phyloP scores from a whole-genome alignment of 2,329 filamentous ascomycete species.

The Juglanconis oblonga region DNA sequence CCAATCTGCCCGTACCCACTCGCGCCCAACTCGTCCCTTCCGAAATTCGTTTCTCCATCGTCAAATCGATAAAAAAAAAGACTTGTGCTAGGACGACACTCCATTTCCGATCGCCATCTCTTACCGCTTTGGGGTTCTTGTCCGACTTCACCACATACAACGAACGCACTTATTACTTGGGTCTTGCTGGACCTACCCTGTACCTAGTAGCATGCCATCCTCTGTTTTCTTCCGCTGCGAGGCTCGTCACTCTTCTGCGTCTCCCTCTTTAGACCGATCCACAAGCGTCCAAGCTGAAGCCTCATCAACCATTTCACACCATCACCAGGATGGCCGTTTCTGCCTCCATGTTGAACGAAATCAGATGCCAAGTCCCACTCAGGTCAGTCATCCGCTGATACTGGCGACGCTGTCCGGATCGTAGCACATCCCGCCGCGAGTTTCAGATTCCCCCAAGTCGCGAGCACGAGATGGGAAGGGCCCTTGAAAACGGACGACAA shows the following conservation, averaged over 20 bases:
- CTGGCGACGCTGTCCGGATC: not conserved
- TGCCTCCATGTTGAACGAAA: not conserved
- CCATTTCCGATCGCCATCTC: not conserved
- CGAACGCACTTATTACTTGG: too few relatives aligned
- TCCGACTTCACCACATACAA: not conserved
- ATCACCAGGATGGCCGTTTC: not conserved
- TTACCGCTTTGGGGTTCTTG: not conserved
- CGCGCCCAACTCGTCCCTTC: conserved; percentile 2
- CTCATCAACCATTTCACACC: not conserved
- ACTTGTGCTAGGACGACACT: not conserved
- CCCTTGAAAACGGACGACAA: not conserved
- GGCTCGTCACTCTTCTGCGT: too few relatives aligned
- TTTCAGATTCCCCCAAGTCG: not conserved
- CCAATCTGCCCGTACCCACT: conserved; percentile 15
- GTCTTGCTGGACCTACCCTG: too few relatives aligned
- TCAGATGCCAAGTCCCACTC: too few relatives aligned
- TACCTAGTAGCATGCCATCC: too few relatives aligned
- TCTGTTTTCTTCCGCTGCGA: too few relatives aligned
- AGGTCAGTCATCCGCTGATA: too few relatives aligned
- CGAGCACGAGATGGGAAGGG: not conserved
- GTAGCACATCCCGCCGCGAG: not conserved
- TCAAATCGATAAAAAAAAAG: not conserved
- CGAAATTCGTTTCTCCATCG: conserved; percentile 15
- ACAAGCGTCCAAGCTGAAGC: not conserved
- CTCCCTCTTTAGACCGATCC: too few relatives aligned